Conservation (phyloP, 306 rosid species). For the Astragalus glycyphyllos region DNA sequence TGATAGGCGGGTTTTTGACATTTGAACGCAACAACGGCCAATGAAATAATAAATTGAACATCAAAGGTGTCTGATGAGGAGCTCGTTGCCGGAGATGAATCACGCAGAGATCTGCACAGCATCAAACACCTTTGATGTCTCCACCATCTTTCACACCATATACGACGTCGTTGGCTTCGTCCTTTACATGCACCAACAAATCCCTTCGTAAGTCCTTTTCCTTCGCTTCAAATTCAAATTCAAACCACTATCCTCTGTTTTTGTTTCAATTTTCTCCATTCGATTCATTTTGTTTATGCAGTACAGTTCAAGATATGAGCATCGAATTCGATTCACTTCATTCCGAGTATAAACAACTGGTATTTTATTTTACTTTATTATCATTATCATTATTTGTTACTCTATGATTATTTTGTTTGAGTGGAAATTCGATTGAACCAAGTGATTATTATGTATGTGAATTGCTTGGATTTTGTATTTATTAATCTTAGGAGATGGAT, state of each 20-base stretch:
- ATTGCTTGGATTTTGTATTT: conserved; percentile 25
- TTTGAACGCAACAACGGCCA: conserved; percentile 20
- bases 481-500: conserved; percentile 58
- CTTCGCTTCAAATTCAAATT: neutral
- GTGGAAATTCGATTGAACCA: conserved; percentile 34
- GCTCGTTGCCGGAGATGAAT: conserved; percentile 43
- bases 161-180: conserved; percentile 72
- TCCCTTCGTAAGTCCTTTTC: conserved; percentile 71
- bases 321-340: conserved; percentile 66
- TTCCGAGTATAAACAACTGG: conserved; percentile 62
- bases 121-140: conserved; percentile 53
- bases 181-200: conserved; percentile 91
- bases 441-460: conserved; percentile 25
- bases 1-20: conserved; percentile 30
- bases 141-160: conserved; percentile 69
- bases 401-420: neutral
- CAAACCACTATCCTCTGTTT: neutral
- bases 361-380: conserved; percentile 41
- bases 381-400: neutral
- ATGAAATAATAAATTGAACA: too few species aligned
- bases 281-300: conserved; percentile 31
- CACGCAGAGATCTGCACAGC: conserved; percentile 53
- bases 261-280: neutral
- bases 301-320: conserved; percentile 77
- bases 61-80: neutral